Evolutionary conservation across 345 rosid genomes (phyloP).

Genomic region (Limnanthes douglasii): DNA sequence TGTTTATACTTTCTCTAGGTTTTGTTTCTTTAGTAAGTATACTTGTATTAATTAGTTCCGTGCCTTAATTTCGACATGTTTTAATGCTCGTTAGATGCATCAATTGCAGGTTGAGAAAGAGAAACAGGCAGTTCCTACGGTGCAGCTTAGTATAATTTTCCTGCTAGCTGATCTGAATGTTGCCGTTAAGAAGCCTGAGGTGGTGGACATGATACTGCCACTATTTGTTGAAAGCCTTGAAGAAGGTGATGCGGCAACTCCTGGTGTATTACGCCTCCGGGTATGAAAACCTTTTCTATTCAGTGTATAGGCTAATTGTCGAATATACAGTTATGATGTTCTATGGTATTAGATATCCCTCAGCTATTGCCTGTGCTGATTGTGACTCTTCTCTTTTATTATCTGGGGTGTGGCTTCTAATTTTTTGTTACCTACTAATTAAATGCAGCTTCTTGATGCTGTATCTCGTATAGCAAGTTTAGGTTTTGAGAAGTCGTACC

Average conservation of each 20-base stretch:
- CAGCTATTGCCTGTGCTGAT: conserved; percentile 2
- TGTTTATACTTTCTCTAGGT: conserved; percentile 1
- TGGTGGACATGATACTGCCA: conserved; percentile 95
- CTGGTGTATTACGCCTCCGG: conserved; percentile 80
- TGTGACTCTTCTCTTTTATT: conserved; percentile 11
- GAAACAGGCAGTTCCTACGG: conserved; percentile 54
- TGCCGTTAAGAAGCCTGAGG: conserved; percentile 82
- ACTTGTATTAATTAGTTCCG: conserved; percentile 1
- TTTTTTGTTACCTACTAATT: conserved; percentile 8
- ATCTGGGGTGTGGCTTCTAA: conserved; percentile 14
- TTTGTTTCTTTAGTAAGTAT: conserved; percentile 4
- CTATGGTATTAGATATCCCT: no score
- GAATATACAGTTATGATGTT: conserved; percentile 4
- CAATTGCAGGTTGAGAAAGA: conserved; percentile 70
- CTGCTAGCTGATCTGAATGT: conserved; percentile 92
- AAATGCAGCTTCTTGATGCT: conserved; percentile 93
- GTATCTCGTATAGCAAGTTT: conserved; percentile 92
- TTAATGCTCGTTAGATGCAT: conserved; percentile 10
- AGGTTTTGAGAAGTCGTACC: conserved; percentile 97
- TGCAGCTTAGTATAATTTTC: conserved; percentile 81
- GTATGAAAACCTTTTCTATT: conserved; percentile 40
- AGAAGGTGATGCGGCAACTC: conserved; percentile 95
- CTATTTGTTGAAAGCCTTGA: conserved; percentile 93
- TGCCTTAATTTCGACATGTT: conserved; percentile 4
- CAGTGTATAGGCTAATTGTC: conserved; percentile 12